These are phyloP conservation scores for Gracilaria gracilis DNA, from an alignment of 23 red algal species.

Conservation along the genomic window DNA sequence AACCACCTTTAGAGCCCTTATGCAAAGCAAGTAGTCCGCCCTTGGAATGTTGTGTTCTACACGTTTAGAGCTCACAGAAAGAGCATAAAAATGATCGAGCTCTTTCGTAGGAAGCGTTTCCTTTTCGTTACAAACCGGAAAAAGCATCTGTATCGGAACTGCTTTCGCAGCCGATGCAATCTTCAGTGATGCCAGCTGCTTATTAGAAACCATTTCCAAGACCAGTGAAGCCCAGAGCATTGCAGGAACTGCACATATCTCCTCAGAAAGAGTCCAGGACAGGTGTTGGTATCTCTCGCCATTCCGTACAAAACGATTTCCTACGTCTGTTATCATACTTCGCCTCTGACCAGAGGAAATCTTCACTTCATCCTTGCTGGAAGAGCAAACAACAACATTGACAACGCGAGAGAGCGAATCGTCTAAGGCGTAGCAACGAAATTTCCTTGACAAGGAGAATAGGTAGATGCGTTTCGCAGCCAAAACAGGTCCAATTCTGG, in stretches of 20 bases:
- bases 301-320: background rate
- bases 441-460: background rate
- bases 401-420: background rate
- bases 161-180: background rate
- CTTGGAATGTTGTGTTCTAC: too few species aligned
- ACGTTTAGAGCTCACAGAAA: too few species aligned
- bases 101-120: background rate
- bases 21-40: background rate
- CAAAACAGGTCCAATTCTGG: slow-evolving; percentile 1
- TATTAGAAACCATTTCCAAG: background rate
- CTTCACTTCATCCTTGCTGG: background rate
- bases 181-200: background rate
- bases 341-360: background rate
- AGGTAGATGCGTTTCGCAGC: background rate
- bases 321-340: background rate
- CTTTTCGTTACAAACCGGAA: background rate
- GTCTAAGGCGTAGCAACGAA: background rate
- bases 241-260: slow-evolving; percentile 12
- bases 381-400: background rate
- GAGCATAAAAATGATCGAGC: background rate
- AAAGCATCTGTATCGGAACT: background rate
- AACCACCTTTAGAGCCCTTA: background rate
- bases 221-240: background rate
- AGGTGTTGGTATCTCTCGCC: background rate
- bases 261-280: background rate